phyloP scores from a whole-genome alignment of 2,329 filamentous ascomycete genomes.

The Diaporthe amygdali region DNA sequence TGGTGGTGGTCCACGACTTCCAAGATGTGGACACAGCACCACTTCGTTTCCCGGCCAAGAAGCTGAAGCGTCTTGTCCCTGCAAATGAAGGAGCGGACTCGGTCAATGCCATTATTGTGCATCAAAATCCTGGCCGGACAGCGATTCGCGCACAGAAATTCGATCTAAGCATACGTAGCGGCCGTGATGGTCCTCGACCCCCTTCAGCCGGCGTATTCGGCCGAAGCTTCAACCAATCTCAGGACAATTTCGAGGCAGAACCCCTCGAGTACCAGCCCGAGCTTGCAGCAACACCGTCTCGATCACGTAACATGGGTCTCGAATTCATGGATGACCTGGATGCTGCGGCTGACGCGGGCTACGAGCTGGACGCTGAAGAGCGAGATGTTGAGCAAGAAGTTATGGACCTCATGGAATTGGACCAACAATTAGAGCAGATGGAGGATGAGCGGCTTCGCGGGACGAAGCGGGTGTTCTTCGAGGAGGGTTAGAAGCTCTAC shows the following conservation, averaged over 20 bases:
- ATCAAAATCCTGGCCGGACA: constrained; percentile 48
- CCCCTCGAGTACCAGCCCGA: constrained; percentile 6
- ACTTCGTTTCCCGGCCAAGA: constrained; percentile 32
- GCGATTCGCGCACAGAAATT: constrained; percentile 48
- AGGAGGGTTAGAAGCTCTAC: constrained; percentile 40
- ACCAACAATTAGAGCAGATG: constrained; percentile 63
- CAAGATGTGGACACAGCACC: constrained; percentile 42
- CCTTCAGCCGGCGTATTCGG: constrained; percentile 14
- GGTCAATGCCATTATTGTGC: constrained; percentile 60
- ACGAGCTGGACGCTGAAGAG: constrained; percentile 50
- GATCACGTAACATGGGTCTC: constrained; percentile 40
- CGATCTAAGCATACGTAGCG: constrained; percentile 53
- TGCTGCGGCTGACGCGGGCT: constrained; percentile 57
- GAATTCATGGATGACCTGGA: constrained; percentile 57
- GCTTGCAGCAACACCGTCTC: constrained; percentile 17
- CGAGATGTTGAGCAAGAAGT: constrained; percentile 65
- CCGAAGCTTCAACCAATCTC: constrained; percentile 18
- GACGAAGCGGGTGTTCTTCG: constrained; percentile 59
- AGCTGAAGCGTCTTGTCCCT: constrained; percentile 24
- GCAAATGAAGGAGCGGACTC: constrained; percentile 39
- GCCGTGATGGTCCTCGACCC: constrained; percentile 39
- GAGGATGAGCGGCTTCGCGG: constrained; percentile 53
- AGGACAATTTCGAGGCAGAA: constrained; percentile 7
- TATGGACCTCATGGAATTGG: constrained; percentile 70
- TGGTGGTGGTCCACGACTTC: constrained; percentile 60